phyloP scores from a whole-genome alignment of 345 rosid genomes.

The thale cress (Arabidopsis thaliana) region DNA sequence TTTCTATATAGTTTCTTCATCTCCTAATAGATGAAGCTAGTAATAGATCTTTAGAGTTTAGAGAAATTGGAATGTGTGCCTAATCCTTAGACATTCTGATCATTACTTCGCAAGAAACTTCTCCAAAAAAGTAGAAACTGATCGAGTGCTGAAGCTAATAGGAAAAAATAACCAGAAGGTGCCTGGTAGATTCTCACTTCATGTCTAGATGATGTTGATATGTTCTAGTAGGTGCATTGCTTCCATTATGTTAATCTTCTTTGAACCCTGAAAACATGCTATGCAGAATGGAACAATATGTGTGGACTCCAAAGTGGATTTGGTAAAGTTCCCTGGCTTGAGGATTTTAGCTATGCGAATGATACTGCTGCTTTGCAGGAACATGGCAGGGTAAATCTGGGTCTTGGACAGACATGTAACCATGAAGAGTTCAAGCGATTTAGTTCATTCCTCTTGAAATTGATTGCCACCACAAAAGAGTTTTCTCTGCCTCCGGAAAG shows the following conservation, averaged over 20 bases:
- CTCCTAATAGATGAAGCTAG: conserved; percentile 3
- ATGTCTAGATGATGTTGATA: conserved; percentile 42
- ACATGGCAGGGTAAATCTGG: conserved; percentile 39
- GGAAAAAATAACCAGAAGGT: conserved; percentile 69
- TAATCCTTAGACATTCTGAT: conserved; percentile 19
- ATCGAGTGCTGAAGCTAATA: conserved; percentile 39
- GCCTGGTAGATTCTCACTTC: conserved; percentile 75
- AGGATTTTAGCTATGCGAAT: conserved; percentile 56
- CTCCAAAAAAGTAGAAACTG: conserved; percentile 47
- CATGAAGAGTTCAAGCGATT: conserved; percentile 66
- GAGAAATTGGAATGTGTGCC: conserved; percentile 10
- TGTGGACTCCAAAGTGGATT: conserved; percentile 61
- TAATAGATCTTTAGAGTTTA: conserved; percentile 6
- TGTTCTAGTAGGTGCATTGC: conserved; percentile 28
- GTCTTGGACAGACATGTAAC: conserved; percentile 58
- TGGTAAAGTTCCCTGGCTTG: conserved; percentile 69
- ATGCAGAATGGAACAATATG: conserved; percentile 53
- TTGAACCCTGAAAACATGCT: conserved; percentile 48
- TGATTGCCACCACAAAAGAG: conserved; percentile 61
- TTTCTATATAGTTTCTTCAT: conserved; percentile 10
- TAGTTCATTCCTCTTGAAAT: conserved; percentile 66
- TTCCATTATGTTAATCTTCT: conserved; percentile 24
- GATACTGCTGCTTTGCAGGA: conserved; percentile 49
- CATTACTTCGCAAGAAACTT: conserved; percentile 45
- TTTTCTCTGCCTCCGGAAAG: conserved; percentile 71